A percentile compares a stretch with the other conserved stretches of the same genome.
These are phyloP conservation scores for Eimeria praecox DNA, from an alignment of 169 alveolate genomes.

Conservation along the genomic window DNA sequence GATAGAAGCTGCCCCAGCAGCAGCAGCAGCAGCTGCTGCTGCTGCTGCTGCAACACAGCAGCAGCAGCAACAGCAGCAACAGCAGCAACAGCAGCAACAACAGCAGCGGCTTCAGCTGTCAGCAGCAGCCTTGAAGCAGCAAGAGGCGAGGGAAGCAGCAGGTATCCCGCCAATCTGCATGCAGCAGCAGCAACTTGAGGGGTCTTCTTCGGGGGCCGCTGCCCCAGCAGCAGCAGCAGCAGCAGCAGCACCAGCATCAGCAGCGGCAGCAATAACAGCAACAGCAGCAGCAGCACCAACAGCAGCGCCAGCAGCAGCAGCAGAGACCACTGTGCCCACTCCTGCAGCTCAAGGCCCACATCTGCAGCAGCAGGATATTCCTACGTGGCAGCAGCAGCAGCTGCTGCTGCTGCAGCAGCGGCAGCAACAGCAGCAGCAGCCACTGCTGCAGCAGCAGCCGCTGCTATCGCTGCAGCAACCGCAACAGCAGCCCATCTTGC, in stretches of 20 bases:
- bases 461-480: not conserved
- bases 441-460: not conserved
- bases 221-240: no score
- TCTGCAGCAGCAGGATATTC: not conserved
- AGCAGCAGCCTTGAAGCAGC: not conserved
- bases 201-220: no score
- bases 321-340: no score
- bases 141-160: no score
- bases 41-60: not conserved
- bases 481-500: not conserved
- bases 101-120: not conserved
- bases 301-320: no score
- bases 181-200: no score
- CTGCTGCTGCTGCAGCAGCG: not conserved
- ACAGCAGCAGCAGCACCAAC: no score
- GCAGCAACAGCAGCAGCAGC: not conserved
- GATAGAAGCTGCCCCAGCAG: not conserved
- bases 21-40: not conserved
- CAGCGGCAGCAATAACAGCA: no score
- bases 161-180: no score
- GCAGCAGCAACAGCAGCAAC: not conserved
- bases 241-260: no score
- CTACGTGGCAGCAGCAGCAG: slow-evolving; percentile 1
- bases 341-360: no score
- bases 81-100: not conserved